Percentiles rank a stretch among this genome's conserved stretches.
These are phyloP conservation scores for Cercophora newfieldiana DNA, from an alignment of 495 filamentous ascomycete genomes.

Conservation along the genomic window DNA sequence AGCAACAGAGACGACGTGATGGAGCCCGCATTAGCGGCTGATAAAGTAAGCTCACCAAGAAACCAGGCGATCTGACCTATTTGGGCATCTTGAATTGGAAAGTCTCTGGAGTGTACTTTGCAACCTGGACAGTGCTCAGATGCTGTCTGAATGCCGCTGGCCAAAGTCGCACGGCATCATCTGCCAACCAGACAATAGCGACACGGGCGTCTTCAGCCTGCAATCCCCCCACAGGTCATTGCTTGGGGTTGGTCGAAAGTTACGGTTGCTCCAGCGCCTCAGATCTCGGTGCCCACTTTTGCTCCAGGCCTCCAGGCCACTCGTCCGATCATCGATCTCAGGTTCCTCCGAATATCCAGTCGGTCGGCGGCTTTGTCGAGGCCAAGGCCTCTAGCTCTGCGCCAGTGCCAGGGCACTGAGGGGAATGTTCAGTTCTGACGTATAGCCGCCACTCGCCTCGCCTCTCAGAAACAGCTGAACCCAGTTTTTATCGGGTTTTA, in stretches of 20 bases:
- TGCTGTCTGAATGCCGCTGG: not conserved
- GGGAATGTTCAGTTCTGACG: slow-evolving; percentile 1
- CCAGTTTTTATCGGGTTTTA: slow-evolving; percentile 7
- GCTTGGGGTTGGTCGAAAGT: not conserved
- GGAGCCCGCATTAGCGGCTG: slow-evolving; percentile 34
- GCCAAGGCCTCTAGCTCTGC: slow-evolving; percentile 6
- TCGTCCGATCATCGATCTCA: not conserved
- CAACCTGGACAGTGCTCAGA: not conserved
- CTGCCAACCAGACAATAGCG: not conserved
- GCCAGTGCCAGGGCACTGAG: slow-evolving; percentile 10
- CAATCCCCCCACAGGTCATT: not conserved
- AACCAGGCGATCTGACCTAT: not conserved
- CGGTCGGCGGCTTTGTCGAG: not conserved
- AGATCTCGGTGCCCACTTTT: not conserved
- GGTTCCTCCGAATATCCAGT: not conserved
- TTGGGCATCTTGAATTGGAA: not conserved
- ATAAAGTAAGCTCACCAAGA: slow-evolving; percentile 18
- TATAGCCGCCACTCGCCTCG: not conserved
- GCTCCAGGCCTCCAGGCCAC: not conserved
- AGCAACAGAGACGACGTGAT: slow-evolving; percentile 25
- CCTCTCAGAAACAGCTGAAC: slow-evolving; percentile 2
- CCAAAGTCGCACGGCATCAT: not conserved
- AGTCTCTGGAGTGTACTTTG: not conserved
- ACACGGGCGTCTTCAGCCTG: not conserved
- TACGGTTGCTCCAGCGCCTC: not conserved